Base-by-base conservation (phyloP, 2,329 filamentous ascomycete species). In the Didymella pinodella region DNA sequence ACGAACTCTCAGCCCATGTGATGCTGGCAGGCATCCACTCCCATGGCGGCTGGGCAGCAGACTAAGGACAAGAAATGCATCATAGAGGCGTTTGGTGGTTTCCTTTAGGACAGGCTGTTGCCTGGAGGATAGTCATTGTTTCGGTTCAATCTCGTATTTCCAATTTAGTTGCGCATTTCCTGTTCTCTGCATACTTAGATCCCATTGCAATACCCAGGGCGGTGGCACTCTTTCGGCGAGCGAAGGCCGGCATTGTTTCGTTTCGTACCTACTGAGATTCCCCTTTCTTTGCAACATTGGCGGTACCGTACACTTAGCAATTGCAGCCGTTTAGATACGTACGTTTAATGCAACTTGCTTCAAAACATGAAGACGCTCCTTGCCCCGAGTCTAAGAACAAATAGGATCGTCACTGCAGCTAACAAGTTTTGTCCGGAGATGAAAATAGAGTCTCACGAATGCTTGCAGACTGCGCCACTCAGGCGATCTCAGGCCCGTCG, bases 61-160 rank as follows among this genome's bases (percentile, higher is more conserved):
- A 54, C 48, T 46, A 29, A 44, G 18, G 58, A 48, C 60, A 57
- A 57, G 59, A 49, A 59, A 59, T 64, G 62, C 66, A 66, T 64
- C 48, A 66, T 53, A 52, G 20, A 55, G 63, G 59, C 56, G 63
- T 63, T 56, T 36, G 32, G 26, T 14, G 45, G 44, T 49, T 47
- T n/a, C 32, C 32, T 43, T 34, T 8, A 31, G 34, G 22, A 29
- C 28, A 11, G 22, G 14, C 7, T 29, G 18, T 16, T 45, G 28
- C 16, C 12, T n/a, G 31, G 12, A 25, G 2, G 25, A 40, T 10
- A 7, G 25, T 22, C 22, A 14, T 32, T 14, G 18, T 29, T 28
- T 22, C 38, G 38, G 38, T 14, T 41, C 1, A 1, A 22, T 41
- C 8, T 25, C 31, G 12, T 32, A 7, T n/a, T 32, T 22, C 38